Conservation (phyloP, 1,284 basidiomycete genomes). For the Peniophora sp. region DNA sequence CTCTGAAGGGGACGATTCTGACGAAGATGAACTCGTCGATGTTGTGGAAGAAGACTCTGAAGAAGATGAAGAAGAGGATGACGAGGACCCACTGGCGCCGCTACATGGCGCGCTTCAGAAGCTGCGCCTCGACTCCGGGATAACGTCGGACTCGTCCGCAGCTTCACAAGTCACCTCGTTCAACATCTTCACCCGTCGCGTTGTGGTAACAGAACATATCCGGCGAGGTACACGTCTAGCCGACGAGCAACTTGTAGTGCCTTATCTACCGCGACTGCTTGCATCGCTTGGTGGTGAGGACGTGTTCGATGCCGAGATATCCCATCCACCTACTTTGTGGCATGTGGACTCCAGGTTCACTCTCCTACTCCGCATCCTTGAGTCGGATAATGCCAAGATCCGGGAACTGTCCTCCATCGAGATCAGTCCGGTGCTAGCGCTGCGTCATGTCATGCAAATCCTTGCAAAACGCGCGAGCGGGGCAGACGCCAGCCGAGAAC, state of each 20-base stretch:
- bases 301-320: slow-evolving; percentile 14
- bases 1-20: slow-evolving; percentile 30
- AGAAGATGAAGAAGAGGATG: slow-evolving; percentile 28
- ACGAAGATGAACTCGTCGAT: slow-evolving; percentile 54
- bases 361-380: slow-evolving; percentile 49
- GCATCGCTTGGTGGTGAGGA: slow-evolving; percentile 21
- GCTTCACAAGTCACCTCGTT: slow-evolving; percentile 16
- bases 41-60: slow-evolving; percentile 37
- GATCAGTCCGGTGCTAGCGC: slow-evolving; percentile 41
- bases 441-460: slow-evolving; percentile 52
- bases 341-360: slow-evolving; percentile 43
- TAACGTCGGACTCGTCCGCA: slow-evolving; percentile 24
- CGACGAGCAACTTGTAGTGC: slow-evolving; percentile 47
- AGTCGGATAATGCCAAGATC: slow-evolving; percentile 46
- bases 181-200: slow-evolving; percentile 19
- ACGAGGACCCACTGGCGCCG: slow-evolving; percentile 50
- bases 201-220: slow-evolving; percentile 57
- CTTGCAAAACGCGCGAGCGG: slow-evolving; percentile 44
- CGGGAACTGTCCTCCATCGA: slow-evolving; percentile 34
- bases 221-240: slow-evolving; percentile 65
- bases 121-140: slow-evolving; percentile 25
- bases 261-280: slow-evolving; percentile 38
- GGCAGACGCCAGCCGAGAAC: slow-evolving; percentile 37
- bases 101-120: slow-evolving; percentile 61
- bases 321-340: slow-evolving; percentile 27